phyloP scores from a whole-genome alignment of 257 asterid species.

The Henckelia pumila region DNA sequence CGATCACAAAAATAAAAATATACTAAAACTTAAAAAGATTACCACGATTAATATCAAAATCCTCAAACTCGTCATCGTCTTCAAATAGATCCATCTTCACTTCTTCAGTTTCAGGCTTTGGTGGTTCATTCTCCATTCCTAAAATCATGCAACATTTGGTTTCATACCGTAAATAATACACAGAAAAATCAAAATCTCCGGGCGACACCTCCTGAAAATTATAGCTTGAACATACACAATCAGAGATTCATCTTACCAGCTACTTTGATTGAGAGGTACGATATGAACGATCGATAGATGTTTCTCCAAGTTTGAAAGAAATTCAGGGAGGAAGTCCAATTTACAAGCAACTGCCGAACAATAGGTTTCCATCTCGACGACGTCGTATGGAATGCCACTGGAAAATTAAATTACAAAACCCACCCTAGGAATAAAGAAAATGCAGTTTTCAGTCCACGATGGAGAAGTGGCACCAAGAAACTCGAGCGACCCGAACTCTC shows the following conservation, averaged over 20 bases:
- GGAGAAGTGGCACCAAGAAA: too few species aligned
- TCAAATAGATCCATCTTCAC: conserved; percentile 70
- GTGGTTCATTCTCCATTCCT: conserved; percentile 62
- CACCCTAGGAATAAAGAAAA: not conserved
- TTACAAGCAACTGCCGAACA: too few species aligned
- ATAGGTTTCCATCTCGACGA: not conserved
- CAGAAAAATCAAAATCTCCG: not conserved
- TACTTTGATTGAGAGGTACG: not conserved
- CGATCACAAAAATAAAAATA: not conserved
- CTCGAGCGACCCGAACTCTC: too few species aligned
- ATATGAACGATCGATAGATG: not conserved
- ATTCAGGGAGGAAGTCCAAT: too few species aligned
- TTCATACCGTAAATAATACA: too few species aligned
- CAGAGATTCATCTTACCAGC: not conserved
- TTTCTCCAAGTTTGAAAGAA: not conserved
- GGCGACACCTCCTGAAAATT: too few species aligned
- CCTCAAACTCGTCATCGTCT: conserved; percentile 87
- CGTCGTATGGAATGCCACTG: not conserved
- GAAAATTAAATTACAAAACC: too few species aligned
- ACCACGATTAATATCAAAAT: conserved; percentile 72
- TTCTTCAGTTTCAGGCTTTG: conserved; percentile 60
- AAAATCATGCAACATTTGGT: not conserved
- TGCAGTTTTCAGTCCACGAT: not conserved
- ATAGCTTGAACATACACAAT: not conserved
- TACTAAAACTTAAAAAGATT: not conserved